A percentile compares a stretch with the other conserved stretches of the same genome.
phyloP scores from a whole-genome alignment of 371 early-diverging fungal genomes.

The Rhizomucor pusillus region DNA sequence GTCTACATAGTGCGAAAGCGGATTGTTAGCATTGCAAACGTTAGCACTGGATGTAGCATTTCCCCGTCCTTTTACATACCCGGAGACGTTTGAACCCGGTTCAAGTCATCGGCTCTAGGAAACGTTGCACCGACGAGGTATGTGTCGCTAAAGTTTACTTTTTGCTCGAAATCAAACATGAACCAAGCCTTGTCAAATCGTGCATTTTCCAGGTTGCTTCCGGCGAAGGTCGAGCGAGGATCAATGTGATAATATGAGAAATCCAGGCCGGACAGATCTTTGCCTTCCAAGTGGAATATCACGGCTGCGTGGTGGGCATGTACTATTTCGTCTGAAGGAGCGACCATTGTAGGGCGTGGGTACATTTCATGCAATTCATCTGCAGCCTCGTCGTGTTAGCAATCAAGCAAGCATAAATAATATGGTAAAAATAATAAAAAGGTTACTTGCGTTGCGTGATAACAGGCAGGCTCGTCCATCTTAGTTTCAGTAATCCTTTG shows the following conservation, averaged over 20 bases:
- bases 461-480: conserved; percentile 26
- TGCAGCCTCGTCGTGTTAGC: background rate
- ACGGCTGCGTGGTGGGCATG: conserved; percentile 4
- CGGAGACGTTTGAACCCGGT: too few species aligned
- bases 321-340: background rate
- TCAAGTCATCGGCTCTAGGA: conserved; percentile 14
- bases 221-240: conserved; percentile 28
- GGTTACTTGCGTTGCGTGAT: conserved; percentile 31
- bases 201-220: conserved; percentile 32
- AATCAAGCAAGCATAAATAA: background rate
- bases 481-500: conserved; percentile 27
- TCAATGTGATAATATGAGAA: conserved; percentile 36
- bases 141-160: conserved; percentile 24
- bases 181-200: conserved; percentile 28
- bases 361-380: conserved; percentile 25
- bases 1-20: background rate
- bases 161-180: conserved; percentile 32
- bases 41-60: too few species aligned
- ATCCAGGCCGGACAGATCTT: conserved; percentile 26
- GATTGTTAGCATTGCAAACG: too few species aligned
- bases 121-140: conserved; percentile 24
- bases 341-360: conserved; percentile 10
- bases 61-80: too few species aligned
- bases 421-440: background rate
- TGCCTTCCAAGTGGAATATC: conserved; percentile 18